Evolutionary conservation across 108 stramenopile genomes (phyloP), one percentile per base, ranked within the genome.

Genomic region (Fragilaria crotonensis): DNA sequence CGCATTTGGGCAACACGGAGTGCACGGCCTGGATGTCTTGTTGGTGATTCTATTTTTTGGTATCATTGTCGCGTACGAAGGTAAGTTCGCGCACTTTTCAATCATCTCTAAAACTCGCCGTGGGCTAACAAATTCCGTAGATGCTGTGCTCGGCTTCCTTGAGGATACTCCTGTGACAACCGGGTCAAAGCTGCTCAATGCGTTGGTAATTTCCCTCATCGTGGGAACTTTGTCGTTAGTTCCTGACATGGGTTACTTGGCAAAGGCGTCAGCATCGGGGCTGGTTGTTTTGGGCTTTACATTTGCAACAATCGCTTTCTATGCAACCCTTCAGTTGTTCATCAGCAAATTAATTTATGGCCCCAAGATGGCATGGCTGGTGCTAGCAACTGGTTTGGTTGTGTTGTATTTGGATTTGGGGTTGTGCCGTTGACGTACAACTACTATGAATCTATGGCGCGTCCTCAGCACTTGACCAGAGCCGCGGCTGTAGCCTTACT

Each of bases 351-450:
- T 7, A 48, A 25, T 70, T 60, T 55, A 28, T 64, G 25, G 25
- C 69, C 64, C 18, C 19, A 32, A 7, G 49, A 75, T 50, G 68
- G 64, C 28, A 17, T 81, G 45, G 59, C 67, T 1, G 88, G 69
- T 17, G 69, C 74, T 2, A 74, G 75, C 28, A 76, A 77, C 41
- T 90, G 82, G 84, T 90, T 86, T 57, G 88, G 88, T 9, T 77
- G 83, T 26, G 57, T 64, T 4, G 88, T 83, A 0, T 90, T 76
- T 76, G 62, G 77, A 29, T 81, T 74, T 68, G 79, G 83, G 4
- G 57, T 73, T 45, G 76, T 70, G 11, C 83, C 83, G 7, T 63
- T 84, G 48, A 84, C 79, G 1, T 84, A 66, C 68, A 80, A 77
- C 50, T 67, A 76, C 27, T 61, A 65, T 33, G 84, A 87, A n/a